These are phyloP conservation scores for Vinca minor DNA, from an alignment of 257 asterid species.

Conservation along the genomic window DNA sequence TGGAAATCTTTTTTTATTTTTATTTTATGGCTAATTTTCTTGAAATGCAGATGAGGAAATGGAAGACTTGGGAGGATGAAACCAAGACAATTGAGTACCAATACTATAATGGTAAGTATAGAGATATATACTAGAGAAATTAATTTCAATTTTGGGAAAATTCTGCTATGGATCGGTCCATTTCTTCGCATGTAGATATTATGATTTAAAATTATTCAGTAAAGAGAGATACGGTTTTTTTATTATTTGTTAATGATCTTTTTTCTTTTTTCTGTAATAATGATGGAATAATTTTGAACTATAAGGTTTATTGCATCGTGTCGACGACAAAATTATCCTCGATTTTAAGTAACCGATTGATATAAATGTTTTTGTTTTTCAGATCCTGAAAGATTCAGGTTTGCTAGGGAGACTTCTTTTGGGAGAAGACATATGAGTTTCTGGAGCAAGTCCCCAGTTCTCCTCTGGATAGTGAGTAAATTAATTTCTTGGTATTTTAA, in stretches of 20 bases:
- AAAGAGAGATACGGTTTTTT: too few relatives aligned
- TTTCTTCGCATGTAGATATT: too few relatives aligned
- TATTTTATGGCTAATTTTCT: background rate
- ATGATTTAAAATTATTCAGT: too few relatives aligned
- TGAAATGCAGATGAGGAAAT: constrained; percentile 52
- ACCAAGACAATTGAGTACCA: constrained; percentile 65
- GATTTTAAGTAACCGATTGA: too few relatives aligned
- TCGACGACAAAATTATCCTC: too few relatives aligned
- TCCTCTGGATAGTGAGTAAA: constrained; percentile 73
- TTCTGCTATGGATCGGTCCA: too few relatives aligned
- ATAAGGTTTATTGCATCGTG: too few relatives aligned
- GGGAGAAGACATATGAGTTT: constrained; percentile 81
- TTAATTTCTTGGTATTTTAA: background rate
- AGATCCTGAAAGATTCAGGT: constrained; percentile 93
- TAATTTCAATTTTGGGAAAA: too few relatives aligned
- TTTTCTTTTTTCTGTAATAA: too few relatives aligned
- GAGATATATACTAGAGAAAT: too few relatives aligned
- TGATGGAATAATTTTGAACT: too few relatives aligned
- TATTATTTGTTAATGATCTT: too few relatives aligned
- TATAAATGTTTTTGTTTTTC: background rate
- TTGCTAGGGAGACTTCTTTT: constrained; percentile 86
- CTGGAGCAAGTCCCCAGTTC: constrained; percentile 65
- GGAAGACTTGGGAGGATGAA: constrained; percentile 83
- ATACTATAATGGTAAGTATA: constrained; percentile 51
- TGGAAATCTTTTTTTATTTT: background rate